These are phyloP conservation scores for Claviceps monticola DNA, from an alignment of 2,329 filamentous ascomycete species.

Conservation along the genomic window DNA sequence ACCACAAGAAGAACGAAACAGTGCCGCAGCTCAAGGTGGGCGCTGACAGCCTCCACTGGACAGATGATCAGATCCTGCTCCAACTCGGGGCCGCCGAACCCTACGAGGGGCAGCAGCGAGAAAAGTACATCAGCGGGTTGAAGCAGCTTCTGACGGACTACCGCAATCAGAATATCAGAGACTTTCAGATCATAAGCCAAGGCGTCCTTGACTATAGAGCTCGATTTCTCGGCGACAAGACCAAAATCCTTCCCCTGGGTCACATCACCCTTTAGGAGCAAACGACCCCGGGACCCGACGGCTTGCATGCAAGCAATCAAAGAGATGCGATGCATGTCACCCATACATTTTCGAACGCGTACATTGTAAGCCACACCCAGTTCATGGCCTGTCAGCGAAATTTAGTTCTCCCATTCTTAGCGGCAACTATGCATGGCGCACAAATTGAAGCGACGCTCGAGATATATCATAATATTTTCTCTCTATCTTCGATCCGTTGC, in stretches of 20 bases:
- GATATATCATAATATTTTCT: neutral
- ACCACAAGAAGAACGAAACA: slow-evolving; percentile 6
- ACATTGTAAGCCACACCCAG: slow-evolving; percentile 5
- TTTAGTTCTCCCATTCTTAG: neutral
- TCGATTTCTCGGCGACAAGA: slow-evolving; percentile 48
- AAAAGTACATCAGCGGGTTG: slow-evolving; percentile 49
- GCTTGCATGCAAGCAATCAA: neutral
- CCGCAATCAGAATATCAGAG: slow-evolving; percentile 44
- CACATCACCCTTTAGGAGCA: slow-evolving; percentile 20
- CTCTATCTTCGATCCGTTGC: neutral
- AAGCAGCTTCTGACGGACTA: slow-evolving; percentile 46
- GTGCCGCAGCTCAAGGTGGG: slow-evolving; percentile 19
- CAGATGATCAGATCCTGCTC: slow-evolving; percentile 62
- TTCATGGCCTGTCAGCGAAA: neutral
- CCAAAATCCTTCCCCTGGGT: slow-evolving; percentile 47
- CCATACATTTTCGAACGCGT: neutral
- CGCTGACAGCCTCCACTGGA: slow-evolving; percentile 30
- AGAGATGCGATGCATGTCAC: neutral
- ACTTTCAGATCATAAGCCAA: slow-evolving; percentile 52
- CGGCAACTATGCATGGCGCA: neutral
- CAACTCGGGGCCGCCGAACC: slow-evolving; percentile 55
- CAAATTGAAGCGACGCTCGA: neutral
- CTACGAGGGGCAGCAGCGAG: slow-evolving; percentile 45
- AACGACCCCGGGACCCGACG: neutral
- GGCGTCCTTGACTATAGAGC: slow-evolving; percentile 55